Conservation (phyloP, 108 stramenopile genomes). For the Fragilaria radians region DNA sequence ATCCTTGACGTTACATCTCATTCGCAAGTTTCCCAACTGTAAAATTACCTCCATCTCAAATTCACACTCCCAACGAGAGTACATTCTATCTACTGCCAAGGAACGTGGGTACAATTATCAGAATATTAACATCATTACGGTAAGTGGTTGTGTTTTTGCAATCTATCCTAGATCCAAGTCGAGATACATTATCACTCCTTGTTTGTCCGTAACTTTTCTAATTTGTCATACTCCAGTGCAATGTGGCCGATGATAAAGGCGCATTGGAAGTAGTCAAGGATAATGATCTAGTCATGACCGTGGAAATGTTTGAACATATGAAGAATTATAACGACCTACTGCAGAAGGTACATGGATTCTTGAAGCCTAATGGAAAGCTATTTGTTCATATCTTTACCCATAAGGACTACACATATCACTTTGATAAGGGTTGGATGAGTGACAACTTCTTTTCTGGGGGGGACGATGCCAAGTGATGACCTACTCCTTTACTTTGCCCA, state of each 20-base stretch:
- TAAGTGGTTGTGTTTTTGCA: conserved; percentile 1
- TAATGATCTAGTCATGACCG: conserved; percentile 83
- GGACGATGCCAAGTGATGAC: conserved; percentile 91
- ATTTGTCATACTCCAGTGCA: conserved; percentile 26
- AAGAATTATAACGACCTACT: conserved; percentile 91
- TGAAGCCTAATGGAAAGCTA: conserved; percentile 70
- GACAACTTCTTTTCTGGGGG: conserved; percentile 72
- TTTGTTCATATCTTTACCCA: conserved; percentile 96
- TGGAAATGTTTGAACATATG: conserved; percentile 99
- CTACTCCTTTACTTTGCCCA: conserved; percentile 90
- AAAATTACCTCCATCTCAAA: conserved; percentile 84
- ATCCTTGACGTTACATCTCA: conserved; percentile 75
- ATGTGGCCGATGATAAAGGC: conserved; percentile 55
- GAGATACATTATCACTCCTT: neutral
- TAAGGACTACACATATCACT: conserved; percentile 84
- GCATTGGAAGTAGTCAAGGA: conserved; percentile 49
- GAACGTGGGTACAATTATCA: conserved; percentile 64
- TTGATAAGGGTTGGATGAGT: conserved; percentile 92
- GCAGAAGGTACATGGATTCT: conserved; percentile 67
- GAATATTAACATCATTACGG: conserved; percentile 84
- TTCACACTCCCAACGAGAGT: conserved; percentile 76
- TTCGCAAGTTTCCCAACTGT: conserved; percentile 50
- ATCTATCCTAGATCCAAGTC: neutral
- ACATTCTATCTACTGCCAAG: conserved; percentile 74
- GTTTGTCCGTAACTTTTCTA: too few relatives aligned